Evolutionary conservation across 345 rosid genomes (phyloP), one percentile per base, ranked within the genome.

Genomic region (Euphorbia peplus): DNA sequence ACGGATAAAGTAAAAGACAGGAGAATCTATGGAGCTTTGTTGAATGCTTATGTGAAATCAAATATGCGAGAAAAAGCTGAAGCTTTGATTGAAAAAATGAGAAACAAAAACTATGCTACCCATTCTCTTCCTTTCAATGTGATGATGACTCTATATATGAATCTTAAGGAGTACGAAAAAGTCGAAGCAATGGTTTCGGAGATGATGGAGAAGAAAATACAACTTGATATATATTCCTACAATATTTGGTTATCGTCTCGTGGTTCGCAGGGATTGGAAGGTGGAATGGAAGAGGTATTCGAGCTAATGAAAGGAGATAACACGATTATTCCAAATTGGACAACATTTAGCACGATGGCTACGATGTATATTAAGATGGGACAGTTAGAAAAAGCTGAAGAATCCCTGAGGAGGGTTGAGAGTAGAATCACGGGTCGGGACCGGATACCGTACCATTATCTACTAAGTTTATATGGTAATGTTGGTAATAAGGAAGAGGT

Each of bases 71-170:
- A 87, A 26, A 83, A 85, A 76, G 95, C 97, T 1, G 97, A 91
- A 80, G 37, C 85, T 21, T 68, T 91, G 78, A 62, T 95, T 58
- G 85, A 80, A 18, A 52, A 58, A 25, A 93, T 93, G 91, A 83
- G 93, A 81, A 80, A 74, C 41, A 86, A 85, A 76, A 91, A 85
- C 53, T 88, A 83, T 72, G 79, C 84, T 64, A 63, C 66, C 14
- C 85, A 84, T 67, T 72, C 97, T 12, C 96, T 93, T 76, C 85
- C 98, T 25, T 93, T 76, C 82, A 91, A 91, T 82, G 97, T 89
- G 68, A 93, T 91, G 93, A 93, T 93, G 98, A 93, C 97, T 68
- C 87, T 93, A 47, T 91, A 91, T 81, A 93, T 89, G 96, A 89
- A 87, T 69, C 78, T 91, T 50, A 79, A 80, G 71, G 91, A 89